These are phyloP conservation scores for Lentinula lateritia DNA, from an alignment of 768 basidiomycete genomes.

Conservation along the genomic window DNA sequence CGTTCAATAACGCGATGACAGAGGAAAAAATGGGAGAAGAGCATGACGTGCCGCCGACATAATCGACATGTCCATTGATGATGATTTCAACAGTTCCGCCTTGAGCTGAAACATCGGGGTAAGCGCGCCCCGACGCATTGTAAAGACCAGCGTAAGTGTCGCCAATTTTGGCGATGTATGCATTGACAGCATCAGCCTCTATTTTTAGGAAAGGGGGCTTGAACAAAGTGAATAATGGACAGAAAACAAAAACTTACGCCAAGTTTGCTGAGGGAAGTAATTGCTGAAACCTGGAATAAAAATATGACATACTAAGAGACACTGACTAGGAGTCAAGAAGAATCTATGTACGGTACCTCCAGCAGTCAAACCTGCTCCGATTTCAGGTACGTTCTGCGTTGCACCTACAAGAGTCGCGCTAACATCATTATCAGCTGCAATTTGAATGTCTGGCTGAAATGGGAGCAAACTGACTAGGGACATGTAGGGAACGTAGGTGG, in stretches of 20 bases:
- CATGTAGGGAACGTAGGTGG: constrained; percentile 38
- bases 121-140: constrained; percentile 29
- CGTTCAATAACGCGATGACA: constrained; percentile 40
- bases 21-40: constrained; percentile 42
- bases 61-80: constrained; percentile 16
- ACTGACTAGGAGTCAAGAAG: neutral
- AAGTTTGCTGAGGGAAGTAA: constrained; percentile 26
- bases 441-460: neutral
- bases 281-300: constrained; percentile 9
- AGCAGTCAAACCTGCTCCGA: constrained; percentile 9
- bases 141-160: constrained; percentile 34
- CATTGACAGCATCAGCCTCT: constrained; percentile 27
- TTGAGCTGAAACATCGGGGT: constrained; percentile 18
- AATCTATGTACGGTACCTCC: constrained; percentile 12
- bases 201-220: constrained; percentile 8
- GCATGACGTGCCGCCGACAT: constrained; percentile 40
- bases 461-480: constrained; percentile 21
- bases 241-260: constrained; percentile 18
- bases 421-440: constrained; percentile 16
- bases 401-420: constrained; percentile 29
- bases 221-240: neutral
- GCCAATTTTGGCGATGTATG: constrained; percentile 24
- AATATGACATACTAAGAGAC: neutral
- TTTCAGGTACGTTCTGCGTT: constrained; percentile 24
- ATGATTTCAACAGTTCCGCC: constrained; percentile 18